Base-by-base conservation (phyloP, 129 eudicot genomes). In the Escallonia rubra region DNA sequence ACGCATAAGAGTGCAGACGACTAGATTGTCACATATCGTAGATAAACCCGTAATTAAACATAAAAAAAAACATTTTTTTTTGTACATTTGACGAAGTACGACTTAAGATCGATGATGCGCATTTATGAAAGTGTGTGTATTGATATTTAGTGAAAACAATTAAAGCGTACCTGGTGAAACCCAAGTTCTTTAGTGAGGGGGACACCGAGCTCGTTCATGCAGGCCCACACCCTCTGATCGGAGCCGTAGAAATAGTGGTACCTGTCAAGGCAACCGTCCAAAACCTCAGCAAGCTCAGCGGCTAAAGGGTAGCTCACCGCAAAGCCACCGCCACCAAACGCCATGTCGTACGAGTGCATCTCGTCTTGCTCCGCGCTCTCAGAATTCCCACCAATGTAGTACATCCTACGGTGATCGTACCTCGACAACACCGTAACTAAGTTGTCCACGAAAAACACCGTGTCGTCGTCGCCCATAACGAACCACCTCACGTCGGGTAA, bases 381-480 rank as follows among this genome's bases (percentile, higher is more conserved):
- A 11, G 95, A 86, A 41, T 68, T 68, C 41, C 90, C 96, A 0
- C 98, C 98, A 3, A 93, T 62, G 46, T 89, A 93, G 45, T 66
- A 80, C 98, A 89, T 86, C 80, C 59, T 48, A 50, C 81, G 68
- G 73, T 93, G 87, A 65, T 93, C 98, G 64, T 92, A 89, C 66
- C 49, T 86, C 10, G 70, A 43, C 39, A 93, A 74, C 54, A 93
- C 90, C 64, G 83, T 34, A 40, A 78, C 92, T 14, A 93, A 69
- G 63, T 93, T 93, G 0, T 89, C 92, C 0, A 73, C 9, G 57
- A 86, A 93, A 57, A 93, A 93, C 63, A 89, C 88, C 46, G 98
- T 93, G 45, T 93, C 98, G 48, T 93, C 98, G 65, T 93, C 98
- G 0, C 98, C 98, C 98, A 93, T 86, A 5, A 93, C 98, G 64